Evolutionary conservation across 768 basidiomycete species (phyloP).

Genomic region (Phaeolepiota aurea): DNA sequence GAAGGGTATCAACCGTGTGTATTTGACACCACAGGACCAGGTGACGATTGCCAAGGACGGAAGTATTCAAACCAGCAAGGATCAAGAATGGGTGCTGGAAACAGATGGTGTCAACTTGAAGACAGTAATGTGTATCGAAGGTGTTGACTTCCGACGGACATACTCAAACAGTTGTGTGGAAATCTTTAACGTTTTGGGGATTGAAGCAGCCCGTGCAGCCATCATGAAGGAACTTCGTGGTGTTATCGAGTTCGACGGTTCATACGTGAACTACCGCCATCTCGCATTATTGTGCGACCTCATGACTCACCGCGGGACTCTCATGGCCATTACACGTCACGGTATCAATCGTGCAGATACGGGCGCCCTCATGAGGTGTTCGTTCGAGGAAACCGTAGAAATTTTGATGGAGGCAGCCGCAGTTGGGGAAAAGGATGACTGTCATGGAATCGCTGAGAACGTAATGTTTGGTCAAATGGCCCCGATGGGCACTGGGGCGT

Average conservation of each 20-base stretch:
- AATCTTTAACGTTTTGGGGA: constrained; percentile 89
- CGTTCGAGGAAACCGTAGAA: constrained; percentile 99
- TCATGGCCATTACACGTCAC: constrained; percentile 99
- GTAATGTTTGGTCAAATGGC: constrained; percentile 99
- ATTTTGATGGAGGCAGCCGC: constrained; percentile 98
- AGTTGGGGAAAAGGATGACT: constrained; percentile 96
- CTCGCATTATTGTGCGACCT: constrained; percentile 93
- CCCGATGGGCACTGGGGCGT: constrained; percentile 98
- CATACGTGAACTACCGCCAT: constrained; percentile 98
- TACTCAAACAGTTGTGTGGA: constrained; percentile 97
- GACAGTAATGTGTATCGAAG: constrained; percentile 91
- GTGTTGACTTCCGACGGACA: constrained; percentile 88
- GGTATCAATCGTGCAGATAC: constrained; percentile 99
- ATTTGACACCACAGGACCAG: constrained; percentile 85
- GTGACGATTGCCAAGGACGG: constrained; percentile 59
- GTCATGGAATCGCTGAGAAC: constrained; percentile 97
- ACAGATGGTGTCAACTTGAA: constrained; percentile 96
- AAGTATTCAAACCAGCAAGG: constrained; percentile 48
- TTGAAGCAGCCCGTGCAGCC: constrained; percentile 92
- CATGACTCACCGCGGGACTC: constrained; percentile 91
- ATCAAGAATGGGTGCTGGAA: constrained; percentile 94
- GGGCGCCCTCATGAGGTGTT: constrained; percentile 97
- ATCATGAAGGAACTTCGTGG: constrained; percentile 90
- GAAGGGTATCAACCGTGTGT: constrained; percentile 82
- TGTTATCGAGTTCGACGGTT: constrained; percentile 99